A percentile compares a stretch with the other conserved stretches of the same genome.
Evolutionary conservation across 2,329 filamentous ascomycete genomes (phyloP).

Genomic region (Aspergillus glaucus): DNA sequence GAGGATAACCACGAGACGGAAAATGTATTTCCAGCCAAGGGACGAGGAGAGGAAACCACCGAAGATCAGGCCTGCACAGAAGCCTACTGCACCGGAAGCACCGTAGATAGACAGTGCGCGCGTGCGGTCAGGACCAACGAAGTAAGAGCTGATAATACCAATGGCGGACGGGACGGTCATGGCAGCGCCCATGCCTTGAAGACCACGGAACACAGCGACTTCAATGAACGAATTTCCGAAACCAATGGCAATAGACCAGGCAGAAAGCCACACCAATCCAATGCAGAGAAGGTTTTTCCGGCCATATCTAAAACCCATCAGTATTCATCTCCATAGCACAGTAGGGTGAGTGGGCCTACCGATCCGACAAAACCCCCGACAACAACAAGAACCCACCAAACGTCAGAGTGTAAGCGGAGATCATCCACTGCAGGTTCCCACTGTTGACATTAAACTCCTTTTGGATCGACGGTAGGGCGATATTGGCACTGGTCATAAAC

Average conservation of each 20-base stretch:
- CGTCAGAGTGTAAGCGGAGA: slow-evolving; percentile 36
- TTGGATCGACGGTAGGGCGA: slow-evolving; percentile 37
- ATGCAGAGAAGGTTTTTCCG: slow-evolving; percentile 34
- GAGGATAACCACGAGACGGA: slow-evolving; percentile 29
- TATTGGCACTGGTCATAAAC: slow-evolving; percentile 40
- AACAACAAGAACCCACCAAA: slow-evolving; percentile 34
- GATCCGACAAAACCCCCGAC: slow-evolving; percentile 30
- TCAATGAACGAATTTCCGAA: slow-evolving; percentile 39
- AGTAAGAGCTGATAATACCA: slow-evolving; percentile 41
- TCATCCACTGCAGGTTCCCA: slow-evolving; percentile 37
- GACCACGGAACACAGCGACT: slow-evolving; percentile 34
- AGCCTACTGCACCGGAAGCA: slow-evolving; percentile 34
- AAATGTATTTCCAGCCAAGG: slow-evolving; percentile 36
- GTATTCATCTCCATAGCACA: background rate
- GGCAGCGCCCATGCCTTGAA: slow-evolving; percentile 43
- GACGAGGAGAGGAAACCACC: slow-evolving; percentile 36
- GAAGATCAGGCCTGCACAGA: slow-evolving; percentile 36
- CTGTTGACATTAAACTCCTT: slow-evolving; percentile 29
- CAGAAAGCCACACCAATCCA: slow-evolving; percentile 30
- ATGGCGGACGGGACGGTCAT: slow-evolving; percentile 45
- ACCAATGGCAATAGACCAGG: slow-evolving; percentile 33
- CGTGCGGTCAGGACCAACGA: slow-evolving; percentile 33
- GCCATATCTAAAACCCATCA: slow-evolving; percentile 24
- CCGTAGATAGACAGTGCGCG: slow-evolving; percentile 36
- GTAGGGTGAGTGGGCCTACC: slow-evolving; percentile 8